Conservation (phyloP, 257 asterid species). For the Solanum bukasovii region DNA sequence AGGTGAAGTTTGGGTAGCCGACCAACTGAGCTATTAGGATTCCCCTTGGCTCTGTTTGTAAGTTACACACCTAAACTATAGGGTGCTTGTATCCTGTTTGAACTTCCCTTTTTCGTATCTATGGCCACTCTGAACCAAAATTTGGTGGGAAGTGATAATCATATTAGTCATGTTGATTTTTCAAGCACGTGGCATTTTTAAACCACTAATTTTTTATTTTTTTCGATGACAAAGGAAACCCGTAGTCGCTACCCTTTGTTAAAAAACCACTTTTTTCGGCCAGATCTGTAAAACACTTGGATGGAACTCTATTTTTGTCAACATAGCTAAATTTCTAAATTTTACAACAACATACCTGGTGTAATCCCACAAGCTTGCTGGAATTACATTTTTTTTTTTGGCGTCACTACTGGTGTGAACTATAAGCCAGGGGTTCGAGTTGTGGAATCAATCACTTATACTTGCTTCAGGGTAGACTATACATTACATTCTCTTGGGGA, state of each 20-base stretch:
- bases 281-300: background rate
- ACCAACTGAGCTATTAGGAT: background rate
- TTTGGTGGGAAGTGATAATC: background rate
- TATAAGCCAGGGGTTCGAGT: background rate
- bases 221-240: no score
- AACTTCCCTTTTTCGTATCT: background rate
- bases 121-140: background rate
- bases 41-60: background rate
- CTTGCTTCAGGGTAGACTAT: background rate
- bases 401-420: background rate
- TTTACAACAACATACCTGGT: background rate
- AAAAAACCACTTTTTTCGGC: no score
- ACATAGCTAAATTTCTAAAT: background rate
- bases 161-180: background rate
- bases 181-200: background rate
- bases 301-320: background rate
- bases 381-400: background rate
- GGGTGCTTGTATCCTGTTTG: background rate
- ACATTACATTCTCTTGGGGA: background rate
- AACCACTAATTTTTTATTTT: background rate
- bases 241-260: background rate
- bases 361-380: background rate
- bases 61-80: background rate
- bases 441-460: background rate
- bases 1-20: background rate